phyloP scores from a whole-genome alignment of 305 asterid species.

The Solanum hybrid region DNA sequence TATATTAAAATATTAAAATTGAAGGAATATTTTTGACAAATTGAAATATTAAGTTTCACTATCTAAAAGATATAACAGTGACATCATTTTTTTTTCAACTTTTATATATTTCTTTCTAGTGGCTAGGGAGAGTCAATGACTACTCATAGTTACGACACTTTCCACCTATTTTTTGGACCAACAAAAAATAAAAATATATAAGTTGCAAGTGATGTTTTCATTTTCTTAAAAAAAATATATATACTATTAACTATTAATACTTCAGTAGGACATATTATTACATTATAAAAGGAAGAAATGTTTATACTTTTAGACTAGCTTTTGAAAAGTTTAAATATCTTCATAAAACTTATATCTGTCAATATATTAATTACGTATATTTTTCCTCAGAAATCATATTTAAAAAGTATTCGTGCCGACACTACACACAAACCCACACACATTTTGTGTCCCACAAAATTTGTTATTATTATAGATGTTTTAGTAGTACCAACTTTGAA shows the following conservation, averaged over 20 bases:
- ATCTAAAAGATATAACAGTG: not conserved
- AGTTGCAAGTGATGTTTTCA: not conserved
- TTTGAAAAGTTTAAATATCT: not conserved
- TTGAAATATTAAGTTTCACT: not conserved
- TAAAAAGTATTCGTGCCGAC: not conserved
- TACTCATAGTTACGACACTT: not conserved
- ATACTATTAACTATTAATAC: too few species aligned
- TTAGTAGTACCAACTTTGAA: not conserved
- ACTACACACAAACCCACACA: not conserved
- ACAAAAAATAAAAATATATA: not conserved
- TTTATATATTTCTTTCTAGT: not conserved
- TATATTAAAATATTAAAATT: not conserved
- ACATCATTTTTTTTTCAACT: not conserved
- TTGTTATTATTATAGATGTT: not conserved
- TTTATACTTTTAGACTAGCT: not conserved
- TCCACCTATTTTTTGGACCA: not conserved
- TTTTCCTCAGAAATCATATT: not conserved
- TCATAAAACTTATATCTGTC: not conserved
- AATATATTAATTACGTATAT: not conserved
- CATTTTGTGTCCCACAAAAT: not conserved
- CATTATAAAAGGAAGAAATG: not conserved
- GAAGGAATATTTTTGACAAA: not conserved
- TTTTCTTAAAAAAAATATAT: not conserved
- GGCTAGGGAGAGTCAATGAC: not conserved
- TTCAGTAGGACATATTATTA: not conserved